Conservation (phyloP, 2,329 filamentous ascomycete species). For the Penicillium sp. region DNA sequence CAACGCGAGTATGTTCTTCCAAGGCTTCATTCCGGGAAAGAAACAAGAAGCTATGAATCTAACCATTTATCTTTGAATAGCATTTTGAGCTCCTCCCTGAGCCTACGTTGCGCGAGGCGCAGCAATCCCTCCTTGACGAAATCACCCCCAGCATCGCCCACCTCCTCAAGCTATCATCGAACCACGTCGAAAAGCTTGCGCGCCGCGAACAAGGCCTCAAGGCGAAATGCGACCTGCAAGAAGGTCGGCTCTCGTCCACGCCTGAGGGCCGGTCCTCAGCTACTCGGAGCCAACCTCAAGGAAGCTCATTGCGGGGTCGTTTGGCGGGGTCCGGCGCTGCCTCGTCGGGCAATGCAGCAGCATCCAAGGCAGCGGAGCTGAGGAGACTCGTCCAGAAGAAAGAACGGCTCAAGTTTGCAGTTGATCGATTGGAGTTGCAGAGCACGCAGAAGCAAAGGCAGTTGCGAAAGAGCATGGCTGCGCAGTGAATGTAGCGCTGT, state of each 20-base stretch:
- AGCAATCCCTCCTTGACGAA: conserved; percentile 79
- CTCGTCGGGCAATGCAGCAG: conserved; percentile 25
- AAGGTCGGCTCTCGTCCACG: conserved; percentile 60
- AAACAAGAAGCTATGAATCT: not conserved
- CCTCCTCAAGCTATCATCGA: conserved; percentile 76
- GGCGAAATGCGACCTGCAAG: conserved; percentile 77
- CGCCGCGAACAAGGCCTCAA: conserved; percentile 80
- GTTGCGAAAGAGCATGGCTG: conserved; percentile 70
- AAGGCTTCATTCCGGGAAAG: not conserved
- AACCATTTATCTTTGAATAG: conserved; percentile 42
- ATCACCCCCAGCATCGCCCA: conserved; percentile 82
- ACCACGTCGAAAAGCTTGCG: conserved; percentile 77
- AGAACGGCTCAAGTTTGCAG: conserved; percentile 80
- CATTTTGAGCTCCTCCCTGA: conserved; percentile 93
- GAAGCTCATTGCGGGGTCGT: conserved; percentile 24
- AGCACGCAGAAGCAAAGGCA: conserved; percentile 73
- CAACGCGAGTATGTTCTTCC: conserved; percentile 52
- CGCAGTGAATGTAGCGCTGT: conserved; percentile 32
- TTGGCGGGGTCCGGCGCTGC: conserved; percentile 26
- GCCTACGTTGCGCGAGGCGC: conserved; percentile 74
- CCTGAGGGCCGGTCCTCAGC: conserved; percentile 31
- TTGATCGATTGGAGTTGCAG: conserved; percentile 81
- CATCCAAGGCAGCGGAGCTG: conserved; percentile 55
- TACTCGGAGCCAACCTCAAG: conserved; percentile 17
- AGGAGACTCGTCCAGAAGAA: conserved; percentile 74